phyloP scores from a whole-genome alignment of 2,329 filamentous ascomycete genomes.

The Cordyceps fumosorosea region DNA sequence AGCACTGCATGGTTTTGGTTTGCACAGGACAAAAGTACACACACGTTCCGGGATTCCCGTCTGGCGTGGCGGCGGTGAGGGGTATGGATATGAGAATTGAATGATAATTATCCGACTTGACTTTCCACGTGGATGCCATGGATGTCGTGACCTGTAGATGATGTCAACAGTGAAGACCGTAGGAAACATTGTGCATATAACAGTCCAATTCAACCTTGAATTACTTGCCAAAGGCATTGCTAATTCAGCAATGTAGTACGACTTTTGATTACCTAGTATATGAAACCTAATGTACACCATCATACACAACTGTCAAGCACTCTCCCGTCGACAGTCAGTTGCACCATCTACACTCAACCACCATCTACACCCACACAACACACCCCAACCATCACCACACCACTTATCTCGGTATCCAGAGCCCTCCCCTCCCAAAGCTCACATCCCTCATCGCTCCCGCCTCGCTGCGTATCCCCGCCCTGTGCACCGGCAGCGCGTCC shows the following conservation, averaged over 20 bases:
- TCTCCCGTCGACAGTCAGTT: not conserved
- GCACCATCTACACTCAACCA: no score
- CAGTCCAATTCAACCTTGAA: no score
- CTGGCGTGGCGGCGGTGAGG: not conserved
- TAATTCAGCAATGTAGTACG: no score
- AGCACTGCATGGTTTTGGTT: slow-evolving; percentile 5
- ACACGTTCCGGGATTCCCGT: not conserved
- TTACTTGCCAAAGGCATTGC: no score
- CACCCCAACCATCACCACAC: not conserved
- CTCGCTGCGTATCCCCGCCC: slow-evolving; percentile 49
- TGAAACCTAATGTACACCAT: not conserved
- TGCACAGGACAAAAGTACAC: slow-evolving; percentile 6
- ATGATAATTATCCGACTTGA: not conserved
- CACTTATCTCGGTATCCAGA: slow-evolving; percentile 33
- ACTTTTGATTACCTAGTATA: not conserved
- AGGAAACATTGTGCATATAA: no score
- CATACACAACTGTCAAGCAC: slow-evolving; percentile 16
- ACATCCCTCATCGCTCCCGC: slow-evolving; percentile 41
- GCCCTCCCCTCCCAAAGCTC: slow-evolving; percentile 40
- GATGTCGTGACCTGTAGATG: no score
- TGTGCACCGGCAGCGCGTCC: slow-evolving; percentile 53
- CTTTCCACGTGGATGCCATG: not conserved
- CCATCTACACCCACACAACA: not conserved
- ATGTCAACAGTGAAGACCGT: no score
- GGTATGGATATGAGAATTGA: slow-evolving; percentile 1